Evolutionary conservation across 2,329 filamentous ascomycete genomes (phyloP).

Genomic region (Colletotrichum tanaceti): DNA sequence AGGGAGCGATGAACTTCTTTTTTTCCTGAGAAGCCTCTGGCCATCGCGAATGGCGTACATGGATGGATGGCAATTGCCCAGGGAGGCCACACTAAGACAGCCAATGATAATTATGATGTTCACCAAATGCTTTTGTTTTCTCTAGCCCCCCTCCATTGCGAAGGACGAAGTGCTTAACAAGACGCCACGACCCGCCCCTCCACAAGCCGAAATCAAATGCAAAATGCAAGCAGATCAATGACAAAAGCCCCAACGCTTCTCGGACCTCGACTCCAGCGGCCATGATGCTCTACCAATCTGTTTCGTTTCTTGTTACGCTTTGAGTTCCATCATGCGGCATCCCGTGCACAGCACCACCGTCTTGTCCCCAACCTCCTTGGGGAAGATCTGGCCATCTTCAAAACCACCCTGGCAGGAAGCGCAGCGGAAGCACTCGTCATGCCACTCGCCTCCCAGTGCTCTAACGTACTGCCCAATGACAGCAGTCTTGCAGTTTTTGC

Average conservation of each 20-base stretch:
- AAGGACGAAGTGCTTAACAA: background rate
- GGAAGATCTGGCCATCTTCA: constrained; percentile 74
- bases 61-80: constrained; percentile 15
- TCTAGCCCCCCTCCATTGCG: background rate
- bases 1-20: constrained; percentile 20
- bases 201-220: background rate
- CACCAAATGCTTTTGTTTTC: constrained; percentile 16
- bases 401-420: constrained; percentile 69
- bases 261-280: background rate
- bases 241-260: background rate
- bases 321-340: constrained; percentile 71
- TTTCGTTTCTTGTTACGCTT: constrained; percentile 53
- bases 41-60: constrained; percentile 22
- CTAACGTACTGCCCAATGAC: constrained; percentile 92
- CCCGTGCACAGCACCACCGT: constrained; percentile 68
- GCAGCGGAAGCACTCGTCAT: constrained; percentile 91
- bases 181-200: constrained; percentile 1
- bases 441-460: constrained; percentile 93
- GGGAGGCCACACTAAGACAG: constrained; percentile 24
- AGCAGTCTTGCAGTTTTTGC: constrained; percentile 82
- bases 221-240: background rate
- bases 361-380: constrained; percentile 54
- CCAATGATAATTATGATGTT: constrained; percentile 39
- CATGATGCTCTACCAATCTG: background rate
- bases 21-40: constrained; percentile 17